Base-by-base conservation (phyloP, 2,329 filamentous ascomycete species). In the Paraphoma chrysanthemicola region DNA sequence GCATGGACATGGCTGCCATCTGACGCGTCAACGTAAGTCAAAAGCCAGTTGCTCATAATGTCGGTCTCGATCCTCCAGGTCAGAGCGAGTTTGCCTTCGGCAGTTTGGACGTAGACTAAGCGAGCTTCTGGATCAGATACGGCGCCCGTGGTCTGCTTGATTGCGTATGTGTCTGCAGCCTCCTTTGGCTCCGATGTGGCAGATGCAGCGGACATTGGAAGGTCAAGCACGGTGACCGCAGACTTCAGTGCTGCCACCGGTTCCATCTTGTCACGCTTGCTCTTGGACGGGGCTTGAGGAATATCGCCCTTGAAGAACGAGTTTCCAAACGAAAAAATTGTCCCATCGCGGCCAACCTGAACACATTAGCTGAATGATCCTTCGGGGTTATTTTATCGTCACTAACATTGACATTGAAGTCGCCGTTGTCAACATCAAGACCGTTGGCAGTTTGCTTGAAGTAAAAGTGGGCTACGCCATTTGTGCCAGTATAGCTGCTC, bases 31-130 rank as follows among this genome's bases (percentile, higher is more conserved):
- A 87, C 80, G 63, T 87, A 88, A 1, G 83, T 82, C 42, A 86
- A 71, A n/a, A 87, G 79, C 84, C 84, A 88, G 73, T 86, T 84
- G 57, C 82, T 79, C 8, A 78, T 56, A 41, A 86, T 71, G 54
- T 87, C 84, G 2, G 85, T 87, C 78, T 87, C 85, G 10, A 88
- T 77, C 66, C 85, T 77, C 85, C 85, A 88, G 0, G 82, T 77
- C 17, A 87, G 75, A 6, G 77, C 78, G 4, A 88, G 75, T 1
- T 66, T 73, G 45, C 79, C 79, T 41, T 84, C 79, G 0, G 75
- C 67, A 56, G 81, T 82, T 63, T 81, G 76, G 42, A 86, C 77
- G 71, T 87, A 88, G 38, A 85, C 81, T 2, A 87, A 77, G 58
- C 80, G 81, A 3, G 83, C 84, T 63, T 85, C 80, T 0, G 85